Base-by-base conservation (phyloP, 2,329 filamentous ascomycete species). In the Ilyonectria mors-panacis region DNA sequence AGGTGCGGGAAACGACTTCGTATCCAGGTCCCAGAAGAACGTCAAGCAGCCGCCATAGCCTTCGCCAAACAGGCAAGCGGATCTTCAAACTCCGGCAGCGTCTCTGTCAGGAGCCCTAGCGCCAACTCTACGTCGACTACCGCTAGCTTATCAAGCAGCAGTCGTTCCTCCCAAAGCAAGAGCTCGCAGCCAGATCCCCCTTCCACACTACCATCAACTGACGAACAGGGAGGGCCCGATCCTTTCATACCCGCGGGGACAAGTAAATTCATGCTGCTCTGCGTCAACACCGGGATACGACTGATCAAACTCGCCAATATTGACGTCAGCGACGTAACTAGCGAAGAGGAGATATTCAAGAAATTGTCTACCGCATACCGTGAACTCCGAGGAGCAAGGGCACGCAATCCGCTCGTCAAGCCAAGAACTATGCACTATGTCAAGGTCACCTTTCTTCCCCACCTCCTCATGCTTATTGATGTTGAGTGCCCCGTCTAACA, bases 211-310 rank as follows among this genome's bases (percentile, higher is more conserved):
- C 19, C 21, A 10, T 45, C 50, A 37, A n/a, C 17, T 17, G 28
- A n/a, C 28, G 39, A 44, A 21, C 47, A 39, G 23, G 39, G 28
- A 21, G 23, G 26, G 17, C 23, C 37, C 21, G 30, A 28, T n/a
- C 47, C 21, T 12, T 65, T 65, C 48, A 30, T 55, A 13, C 47
- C 63, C 10, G 47, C 37, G 15, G 56, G 37, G 21, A 60, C 56
- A 21, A 60, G 55, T 39, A 60, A 54, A 39, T 60, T 53, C 37
- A 59, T 65, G 57, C 47, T 65, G 12, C 56, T 65, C 56, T 65
- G 56, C 26, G 63, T 55, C 13, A 65, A 65, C 30, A 42, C 55
- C 21, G 47, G 47, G 15, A 60, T 47, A 30, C 48, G 56, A 19
- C 35, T 65, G 55, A 65, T 65, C 39, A 55, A 45, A 47, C 21